Percentiles rank a stretch among this genome's conserved stretches.
Evolutionary conservation across 257 asterid species (phyloP).

Genomic region (Eustoma russellianum): DNA sequence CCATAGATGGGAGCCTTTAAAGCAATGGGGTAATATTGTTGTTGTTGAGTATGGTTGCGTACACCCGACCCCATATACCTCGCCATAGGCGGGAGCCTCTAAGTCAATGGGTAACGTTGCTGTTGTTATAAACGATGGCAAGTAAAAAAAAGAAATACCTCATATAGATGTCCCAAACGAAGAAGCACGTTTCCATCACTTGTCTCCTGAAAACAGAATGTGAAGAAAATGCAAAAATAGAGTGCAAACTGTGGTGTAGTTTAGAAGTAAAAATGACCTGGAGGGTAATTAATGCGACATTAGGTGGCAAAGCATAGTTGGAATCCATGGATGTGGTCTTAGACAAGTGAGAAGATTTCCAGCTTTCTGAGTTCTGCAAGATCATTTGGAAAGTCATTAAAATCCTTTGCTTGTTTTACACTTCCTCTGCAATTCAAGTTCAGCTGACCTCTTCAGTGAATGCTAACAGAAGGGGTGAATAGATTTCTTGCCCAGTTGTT

Average conservation of each 20-base stretch:
- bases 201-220: conserved; percentile 40
- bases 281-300: conserved; percentile 69
- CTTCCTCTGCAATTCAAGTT: not conserved
- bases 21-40: too few species aligned
- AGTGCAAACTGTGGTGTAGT: not conserved
- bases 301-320: conserved; percentile 56
- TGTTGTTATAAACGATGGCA: not conserved
- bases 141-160: conserved; percentile 31
- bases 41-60: too few species aligned
- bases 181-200: conserved; percentile 49
- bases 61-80: not conserved
- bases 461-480: conserved; percentile 77
- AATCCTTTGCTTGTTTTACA: not conserved
- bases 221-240: conserved; percentile 6
- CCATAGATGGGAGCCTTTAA: too few species aligned
- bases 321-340: conserved; percentile 48
- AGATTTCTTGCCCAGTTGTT: conserved; percentile 75
- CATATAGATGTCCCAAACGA: conserved; percentile 81
- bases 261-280: conserved; percentile 38
- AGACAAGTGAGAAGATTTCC: conserved; percentile 47
- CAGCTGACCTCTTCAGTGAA: conserved; percentile 57
- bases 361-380: conserved; percentile 44
- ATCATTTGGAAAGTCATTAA: conserved; percentile 1
- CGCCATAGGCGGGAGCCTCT: too few species aligned
- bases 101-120: too few species aligned